Base-by-base conservation (phyloP, 495 filamentous ascomycete genomes). In the Penicillium chermesinum region DNA sequence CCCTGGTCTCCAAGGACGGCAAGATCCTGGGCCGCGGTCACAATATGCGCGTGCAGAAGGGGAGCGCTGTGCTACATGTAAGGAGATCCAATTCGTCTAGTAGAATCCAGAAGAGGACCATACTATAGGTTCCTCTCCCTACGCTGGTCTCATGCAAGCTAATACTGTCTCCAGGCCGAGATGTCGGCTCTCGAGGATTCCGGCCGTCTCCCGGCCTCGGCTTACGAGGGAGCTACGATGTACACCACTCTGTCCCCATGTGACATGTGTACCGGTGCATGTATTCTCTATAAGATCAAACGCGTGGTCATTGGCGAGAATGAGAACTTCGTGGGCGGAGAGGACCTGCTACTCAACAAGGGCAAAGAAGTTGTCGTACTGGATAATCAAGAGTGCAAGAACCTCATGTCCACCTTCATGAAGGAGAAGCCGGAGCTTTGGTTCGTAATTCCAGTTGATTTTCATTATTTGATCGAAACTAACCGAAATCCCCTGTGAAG, bases 261-360 rank as follows among this genome's bases (percentile, higher is more conserved):
- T 62, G 84, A 90, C 61, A 93, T 93, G 88, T 91, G 87, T 74
- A 85, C 88, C 12, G 88, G 88, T 18, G 88, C 88, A 3, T 88
- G 85, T 55, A 67, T 94, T 38, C 74, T 91, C 45, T 93, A 89
- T 70, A 85, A 86, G 55, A 79, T 95, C 33, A 75, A 77, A 43
- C 82, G 88, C 2, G 87, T 93, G 2, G 87, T 95, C 27, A 80
- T 94, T 69, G 89, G 88, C 7, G 89, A 95, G 71, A 89, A 91
- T 59, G 76, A 78, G 58, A 91, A 78, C 38, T 90, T 89, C 50
- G 56, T 88, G 2, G 87, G 87, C 35, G 87, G 86, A 13, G 88
- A 94, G 64, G 78, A 82, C 10, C 83, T 88, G 56, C 73, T 94
- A 13, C 74, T 75, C 58, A 75, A 75, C 55, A 75, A 80, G 22